Evolutionary conservation across 768 basidiomycete genomes (phyloP).

Genomic region (Hemileccinum rubropunctum): DNA sequence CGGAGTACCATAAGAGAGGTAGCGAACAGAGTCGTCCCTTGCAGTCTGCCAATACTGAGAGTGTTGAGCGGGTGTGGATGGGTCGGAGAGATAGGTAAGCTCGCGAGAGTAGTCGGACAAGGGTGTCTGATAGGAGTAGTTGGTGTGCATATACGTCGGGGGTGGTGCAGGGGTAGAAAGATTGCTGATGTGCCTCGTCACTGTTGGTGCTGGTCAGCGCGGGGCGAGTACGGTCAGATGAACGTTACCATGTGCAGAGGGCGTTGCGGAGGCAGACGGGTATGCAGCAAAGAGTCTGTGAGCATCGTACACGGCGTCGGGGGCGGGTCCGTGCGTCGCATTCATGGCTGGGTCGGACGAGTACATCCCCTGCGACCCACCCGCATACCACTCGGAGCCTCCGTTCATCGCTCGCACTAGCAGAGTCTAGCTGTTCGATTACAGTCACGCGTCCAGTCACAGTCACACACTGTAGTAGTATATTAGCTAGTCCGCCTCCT

Average conservation of each 20-base stretch:
- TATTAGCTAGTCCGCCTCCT: slow-evolving; percentile 42
- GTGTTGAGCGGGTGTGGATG: slow-evolving; percentile 42
- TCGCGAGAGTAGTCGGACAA: slow-evolving; percentile 71
- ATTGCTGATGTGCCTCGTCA: slow-evolving; percentile 61
- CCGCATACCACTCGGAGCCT: slow-evolving; percentile 24
- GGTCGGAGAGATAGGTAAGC: slow-evolving; percentile 51
- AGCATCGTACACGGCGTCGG: slow-evolving; percentile 63
- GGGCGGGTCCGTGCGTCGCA: slow-evolving; percentile 17
- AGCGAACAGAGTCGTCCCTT: slow-evolving; percentile 57
- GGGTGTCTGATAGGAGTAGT: slow-evolving; percentile 35
- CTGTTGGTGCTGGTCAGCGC: slow-evolving; percentile 38
- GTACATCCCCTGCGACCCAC: slow-evolving; percentile 10
- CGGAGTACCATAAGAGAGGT: slow-evolving; percentile 54
- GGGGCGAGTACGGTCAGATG: background rate
- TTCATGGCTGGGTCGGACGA: slow-evolving; percentile 9
- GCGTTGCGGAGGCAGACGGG: slow-evolving; percentile 73
- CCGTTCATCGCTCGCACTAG: slow-evolving; percentile 16
- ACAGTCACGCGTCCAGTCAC: slow-evolving; percentile 19
- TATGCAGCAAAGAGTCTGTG: slow-evolving; percentile 66
- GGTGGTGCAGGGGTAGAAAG: slow-evolving; percentile 58
- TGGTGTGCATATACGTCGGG: slow-evolving; percentile 62
- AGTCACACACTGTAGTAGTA: slow-evolving; percentile 12
- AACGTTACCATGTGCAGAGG: slow-evolving; percentile 66
- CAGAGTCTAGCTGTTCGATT: slow-evolving; percentile 1
- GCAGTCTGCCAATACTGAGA: slow-evolving; percentile 64